These are phyloP conservation scores for Ustilago curta DNA, from an alignment of 1,284 basidiomycete genomes.

Conservation along the genomic window DNA sequence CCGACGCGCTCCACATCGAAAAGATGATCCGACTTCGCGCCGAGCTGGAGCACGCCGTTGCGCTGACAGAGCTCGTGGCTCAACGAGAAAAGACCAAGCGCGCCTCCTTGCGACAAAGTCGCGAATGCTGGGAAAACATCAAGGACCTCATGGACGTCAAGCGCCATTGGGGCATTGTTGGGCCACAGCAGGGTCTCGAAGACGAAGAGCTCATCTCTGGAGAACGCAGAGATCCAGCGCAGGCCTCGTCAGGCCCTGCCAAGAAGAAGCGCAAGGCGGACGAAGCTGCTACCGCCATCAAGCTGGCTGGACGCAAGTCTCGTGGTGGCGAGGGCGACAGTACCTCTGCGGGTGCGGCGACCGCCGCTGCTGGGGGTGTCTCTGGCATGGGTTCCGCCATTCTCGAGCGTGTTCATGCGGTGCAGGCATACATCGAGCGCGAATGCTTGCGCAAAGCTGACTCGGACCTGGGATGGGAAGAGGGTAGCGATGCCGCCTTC, in stretches of 20 bases:
- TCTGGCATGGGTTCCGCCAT: conserved; percentile 73
- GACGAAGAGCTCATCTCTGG: conserved; percentile 66
- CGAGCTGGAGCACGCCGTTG: conserved; percentile 62
- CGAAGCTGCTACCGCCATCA: conserved; percentile 54
- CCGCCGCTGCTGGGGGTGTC: conserved; percentile 34
- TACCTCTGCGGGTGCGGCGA: conserved; percentile 24
- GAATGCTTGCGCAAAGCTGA: conserved; percentile 61
- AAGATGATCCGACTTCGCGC: conserved; percentile 65
- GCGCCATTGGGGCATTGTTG: conserved; percentile 60
- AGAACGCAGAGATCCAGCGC: conserved; percentile 52
- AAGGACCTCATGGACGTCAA: conserved; percentile 63
- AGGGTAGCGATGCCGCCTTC: conserved; percentile 64
- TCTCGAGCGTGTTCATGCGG: conserved; percentile 62
- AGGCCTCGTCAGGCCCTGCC: conserved; percentile 42
- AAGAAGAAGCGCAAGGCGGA: conserved; percentile 66
- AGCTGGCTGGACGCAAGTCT: conserved; percentile 54
- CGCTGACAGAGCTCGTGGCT: conserved; percentile 58
- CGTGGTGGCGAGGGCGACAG: conserved; percentile 45
- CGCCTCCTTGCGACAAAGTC: conserved; percentile 50
- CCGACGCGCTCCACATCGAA: conserved; percentile 66
- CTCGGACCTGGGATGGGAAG: conserved; percentile 65
- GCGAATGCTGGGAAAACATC: conserved; percentile 59
- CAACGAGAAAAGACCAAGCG: conserved; percentile 66
- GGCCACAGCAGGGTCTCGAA: conserved; percentile 56
- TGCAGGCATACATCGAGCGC: conserved; percentile 67